Conservation (phyloP, 352 stramenopile genomes). For the Phytophthora aleatoria region DNA sequence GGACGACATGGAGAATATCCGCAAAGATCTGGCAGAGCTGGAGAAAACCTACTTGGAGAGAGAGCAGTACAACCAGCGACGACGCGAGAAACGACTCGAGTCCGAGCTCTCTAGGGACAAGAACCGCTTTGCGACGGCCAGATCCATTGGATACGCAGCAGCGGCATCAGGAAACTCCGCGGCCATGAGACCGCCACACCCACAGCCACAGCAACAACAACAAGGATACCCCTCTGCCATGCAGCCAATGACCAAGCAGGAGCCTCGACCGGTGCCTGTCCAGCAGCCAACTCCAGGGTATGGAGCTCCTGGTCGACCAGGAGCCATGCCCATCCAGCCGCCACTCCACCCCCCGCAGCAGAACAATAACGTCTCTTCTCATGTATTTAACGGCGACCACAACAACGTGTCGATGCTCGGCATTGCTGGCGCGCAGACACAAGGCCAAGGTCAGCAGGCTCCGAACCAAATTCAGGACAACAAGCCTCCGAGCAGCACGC, state of each 20-base stretch:
- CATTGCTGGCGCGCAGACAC: conserved; percentile 40
- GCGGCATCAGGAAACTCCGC: conserved; percentile 12
- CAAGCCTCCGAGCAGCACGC: conserved; percentile 19
- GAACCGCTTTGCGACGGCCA: conserved; percentile 53
- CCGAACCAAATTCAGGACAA: conserved; percentile 26
- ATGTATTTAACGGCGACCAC: conserved; percentile 46
- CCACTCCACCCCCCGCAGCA: conserved; percentile 40
- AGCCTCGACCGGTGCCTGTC: conserved; percentile 18
- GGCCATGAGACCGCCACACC: conserved; percentile 21
- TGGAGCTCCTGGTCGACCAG: conserved; percentile 10
- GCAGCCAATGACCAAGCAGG: conserved; percentile 33
- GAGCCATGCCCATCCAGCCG: conserved; percentile 34
- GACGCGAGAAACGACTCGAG: conserved; percentile 87
- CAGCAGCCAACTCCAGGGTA: conserved; percentile 27
- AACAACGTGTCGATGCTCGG: conserved; percentile 45
- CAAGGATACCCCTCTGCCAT: conserved; percentile 23
- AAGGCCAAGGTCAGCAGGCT: conserved; percentile 20
- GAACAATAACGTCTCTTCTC: conserved; percentile 30
- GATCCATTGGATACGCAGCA: conserved; percentile 43
- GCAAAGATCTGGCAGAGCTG: conserved; percentile 84
- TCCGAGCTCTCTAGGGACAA: conserved; percentile 81
- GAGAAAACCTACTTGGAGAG: conserved; percentile 97
- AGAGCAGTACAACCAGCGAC: conserved; percentile 94
- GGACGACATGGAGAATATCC: conserved; percentile 80
- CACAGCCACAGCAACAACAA: conserved; percentile 25